A percentile compares a stretch with the other conserved stretches of the same genome.
phyloP scores from a whole-genome alignment of 2,329 filamentous ascomycete genomes.

The Monascus ruber region DNA sequence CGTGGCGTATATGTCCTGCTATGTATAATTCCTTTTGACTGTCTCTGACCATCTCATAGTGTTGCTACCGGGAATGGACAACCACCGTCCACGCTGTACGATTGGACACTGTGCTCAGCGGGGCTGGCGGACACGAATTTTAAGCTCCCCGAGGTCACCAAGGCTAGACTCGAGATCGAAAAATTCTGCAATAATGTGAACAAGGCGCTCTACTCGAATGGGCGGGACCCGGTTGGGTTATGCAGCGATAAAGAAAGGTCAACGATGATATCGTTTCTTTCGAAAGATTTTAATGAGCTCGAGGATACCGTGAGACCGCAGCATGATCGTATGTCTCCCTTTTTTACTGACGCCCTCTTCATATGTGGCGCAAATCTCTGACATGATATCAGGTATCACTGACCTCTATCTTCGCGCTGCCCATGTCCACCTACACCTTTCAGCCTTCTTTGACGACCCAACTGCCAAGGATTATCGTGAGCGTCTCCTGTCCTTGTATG shows the following conservation, averaged over 20 bases:
- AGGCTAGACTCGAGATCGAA: conserved; percentile 44
- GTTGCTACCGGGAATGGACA: conserved; percentile 59
- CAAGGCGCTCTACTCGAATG: conserved; percentile 45
- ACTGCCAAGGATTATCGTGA: conserved; percentile 35
- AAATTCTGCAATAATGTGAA: conserved; percentile 49
- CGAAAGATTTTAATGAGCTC: conserved; percentile 37
- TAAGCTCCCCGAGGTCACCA: conserved; percentile 41
- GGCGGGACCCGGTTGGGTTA: conserved; percentile 42
- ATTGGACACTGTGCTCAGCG: conserved; percentile 42
- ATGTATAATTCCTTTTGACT: neutral
- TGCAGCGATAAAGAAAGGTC: conserved; percentile 34
- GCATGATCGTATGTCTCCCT: conserved; percentile 26
- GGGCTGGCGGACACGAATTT: conserved; percentile 35
- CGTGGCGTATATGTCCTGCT: neutral
- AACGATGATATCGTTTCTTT: conserved; percentile 34
- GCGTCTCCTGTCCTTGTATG: conserved; percentile 35
- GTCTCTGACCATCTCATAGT: conserved; percentile 20
- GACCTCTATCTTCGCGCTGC: conserved; percentile 36
- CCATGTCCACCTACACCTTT: conserved; percentile 37
- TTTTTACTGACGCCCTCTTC: neutral
- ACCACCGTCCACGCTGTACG: conserved; percentile 51
- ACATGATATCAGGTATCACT: conserved; percentile 28
- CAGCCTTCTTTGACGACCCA: conserved; percentile 40
- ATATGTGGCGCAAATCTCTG: conserved; percentile 2
- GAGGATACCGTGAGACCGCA: conserved; percentile 39